Conservation (phyloP, 1,284 basidiomycete species). For the Rhodotorula sp. region DNA sequence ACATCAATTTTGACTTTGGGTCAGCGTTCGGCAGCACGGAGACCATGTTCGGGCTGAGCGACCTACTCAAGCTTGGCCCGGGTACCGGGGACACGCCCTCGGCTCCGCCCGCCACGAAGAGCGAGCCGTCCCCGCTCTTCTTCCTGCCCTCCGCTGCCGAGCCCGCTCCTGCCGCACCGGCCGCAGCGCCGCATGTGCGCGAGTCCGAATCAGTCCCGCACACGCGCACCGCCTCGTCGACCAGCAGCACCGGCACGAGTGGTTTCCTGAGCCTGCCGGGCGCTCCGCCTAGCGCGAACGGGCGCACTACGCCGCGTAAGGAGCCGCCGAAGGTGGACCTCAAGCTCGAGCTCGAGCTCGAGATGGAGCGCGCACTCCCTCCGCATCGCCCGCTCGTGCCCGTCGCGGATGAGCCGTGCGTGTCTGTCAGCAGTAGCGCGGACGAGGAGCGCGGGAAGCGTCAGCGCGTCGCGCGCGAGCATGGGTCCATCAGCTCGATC, state of each 20-base stretch:
- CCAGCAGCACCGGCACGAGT: background rate
- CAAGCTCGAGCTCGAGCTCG: constrained; percentile 24
- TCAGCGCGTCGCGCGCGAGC: background rate
- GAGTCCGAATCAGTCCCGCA: background rate
- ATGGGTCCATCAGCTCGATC: constrained; percentile 1
- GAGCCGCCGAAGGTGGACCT: constrained; percentile 34
- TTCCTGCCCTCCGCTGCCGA: background rate
- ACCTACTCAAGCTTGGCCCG: constrained; percentile 12
- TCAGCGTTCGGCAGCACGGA: constrained; percentile 25
- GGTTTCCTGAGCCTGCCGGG: background rate
- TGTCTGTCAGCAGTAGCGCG: background rate
- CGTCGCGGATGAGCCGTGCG: background rate
- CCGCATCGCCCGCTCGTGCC: background rate
- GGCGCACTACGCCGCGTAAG: constrained; percentile 14
- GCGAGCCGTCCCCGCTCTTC: background rate
- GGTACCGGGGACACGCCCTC: background rate
- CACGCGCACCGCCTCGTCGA: background rate
- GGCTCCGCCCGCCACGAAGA: background rate
- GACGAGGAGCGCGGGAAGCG: constrained; percentile 1
- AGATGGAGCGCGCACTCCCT: constrained; percentile 26
- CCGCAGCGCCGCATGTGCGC: background rate
- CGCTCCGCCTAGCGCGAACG: background rate
- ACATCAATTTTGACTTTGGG: constrained; percentile 33
- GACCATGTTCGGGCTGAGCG: constrained; percentile 37
- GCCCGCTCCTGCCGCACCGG: background rate